Evolutionary conservation across 2,329 filamentous ascomycete species (phyloP), one percentile per base, ranked within the genome.

Genomic region (Fusarium sp.): DNA sequence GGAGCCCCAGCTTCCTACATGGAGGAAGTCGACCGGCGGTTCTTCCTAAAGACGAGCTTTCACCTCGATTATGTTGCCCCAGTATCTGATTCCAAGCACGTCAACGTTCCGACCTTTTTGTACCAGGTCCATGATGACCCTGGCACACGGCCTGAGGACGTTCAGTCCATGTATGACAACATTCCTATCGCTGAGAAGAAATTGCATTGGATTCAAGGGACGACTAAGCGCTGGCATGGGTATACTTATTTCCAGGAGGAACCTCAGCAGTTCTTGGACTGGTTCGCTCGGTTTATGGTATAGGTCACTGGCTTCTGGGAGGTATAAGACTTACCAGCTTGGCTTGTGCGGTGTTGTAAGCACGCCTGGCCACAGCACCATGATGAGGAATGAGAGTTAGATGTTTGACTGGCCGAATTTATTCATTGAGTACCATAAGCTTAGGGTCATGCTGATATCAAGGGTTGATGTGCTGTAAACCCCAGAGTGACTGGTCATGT

Each of bases 21-120:
- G 72, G 64, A 74, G 14, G 72, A 75, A 27, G 22, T 70, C 1
- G 68, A 75, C 11, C 60, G 65, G 0, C 66, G 65, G 6, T 57
- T 75, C 45, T 72, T 75, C 2, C 56, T 75, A 27, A 74, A 75
- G 58, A 75, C 72, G 0, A 74, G 72, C 13, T 75, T 74, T 16
- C 68, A 66, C 13, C 58, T 66, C 6, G 61, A 67, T 7, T 52
- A 72, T 4, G n/a, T 66, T 1, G 29, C 54, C 5, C 72, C 72
- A 2, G 52, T 29, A 0, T 27, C 18, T 5, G 68, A 74, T 20
- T 68, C 72, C 4, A 75, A 74, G n/a, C 61, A 75, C 20, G 62
- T 39, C 31, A 41, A 56, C 3, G 45, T 74, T 1, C 72, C 72
- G 5, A 72, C 68, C 9, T 74, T 75, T 29, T 6, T 74, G 16